Conservation (phyloP, 805 yeast species). For the Candida verbasci region DNA sequence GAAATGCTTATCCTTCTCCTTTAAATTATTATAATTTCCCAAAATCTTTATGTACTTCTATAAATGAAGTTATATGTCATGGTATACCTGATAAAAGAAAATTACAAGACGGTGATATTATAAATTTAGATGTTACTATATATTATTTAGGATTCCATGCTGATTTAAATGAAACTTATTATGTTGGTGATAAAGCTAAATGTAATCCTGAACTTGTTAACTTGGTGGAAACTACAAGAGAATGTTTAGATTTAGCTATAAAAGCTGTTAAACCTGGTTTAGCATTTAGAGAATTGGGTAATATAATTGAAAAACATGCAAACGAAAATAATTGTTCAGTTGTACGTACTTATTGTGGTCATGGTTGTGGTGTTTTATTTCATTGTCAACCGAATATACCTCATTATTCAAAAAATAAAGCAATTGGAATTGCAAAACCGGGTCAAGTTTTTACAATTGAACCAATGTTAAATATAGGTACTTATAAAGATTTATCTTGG, state of each 20-base stretch:
- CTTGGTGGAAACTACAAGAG: conserved; percentile 84
- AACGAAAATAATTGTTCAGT: conserved; percentile 74
- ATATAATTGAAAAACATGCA: conserved; percentile 84
- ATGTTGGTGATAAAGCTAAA: conserved; percentile 86
- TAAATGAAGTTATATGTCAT: conserved; percentile 94
- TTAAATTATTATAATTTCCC: conserved; percentile 92
- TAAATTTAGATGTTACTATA: conserved; percentile 84
- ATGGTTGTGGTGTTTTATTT: conserved; percentile 83
- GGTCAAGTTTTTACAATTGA: conserved; percentile 97
- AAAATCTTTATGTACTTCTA: conserved; percentile 86
- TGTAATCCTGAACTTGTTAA: conserved; percentile 79
- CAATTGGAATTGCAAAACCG: conserved; percentile 89
- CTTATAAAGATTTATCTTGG: conserved; percentile 80
- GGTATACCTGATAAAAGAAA: conserved; percentile 93
- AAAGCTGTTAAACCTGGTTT: conserved; percentile 85
- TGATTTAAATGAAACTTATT: conserved; percentile 94
- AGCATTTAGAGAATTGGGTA: conserved; percentile 82
- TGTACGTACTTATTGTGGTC: conserved; percentile 89
- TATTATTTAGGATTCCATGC: conserved; percentile 88
- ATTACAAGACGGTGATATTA: conserved; percentile 88
- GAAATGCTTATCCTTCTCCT: conserved; percentile 93
- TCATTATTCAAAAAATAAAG: conserved; percentile 90
- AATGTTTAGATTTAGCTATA: conserved; percentile 80
- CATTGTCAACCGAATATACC: conserved; percentile 92
- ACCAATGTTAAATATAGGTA: conserved; percentile 91